Conservation (phyloP, 2,329 filamentous ascomycete genomes). For the Cercospora canescens region DNA sequence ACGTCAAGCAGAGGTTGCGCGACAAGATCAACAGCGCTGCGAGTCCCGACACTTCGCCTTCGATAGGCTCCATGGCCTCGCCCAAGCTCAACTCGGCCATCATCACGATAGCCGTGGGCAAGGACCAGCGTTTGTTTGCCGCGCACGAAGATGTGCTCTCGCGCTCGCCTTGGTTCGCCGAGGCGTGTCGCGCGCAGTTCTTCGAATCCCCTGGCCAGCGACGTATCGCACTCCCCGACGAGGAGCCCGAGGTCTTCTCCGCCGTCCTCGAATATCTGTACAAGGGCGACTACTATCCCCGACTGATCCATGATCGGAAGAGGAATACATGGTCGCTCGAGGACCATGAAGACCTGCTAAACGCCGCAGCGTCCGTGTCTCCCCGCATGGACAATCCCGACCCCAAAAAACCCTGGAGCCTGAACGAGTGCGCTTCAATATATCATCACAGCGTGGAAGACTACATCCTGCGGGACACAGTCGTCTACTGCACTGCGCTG, state of each 20-base stretch:
- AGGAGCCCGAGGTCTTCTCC: conserved; percentile 90
- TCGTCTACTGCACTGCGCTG: conserved; percentile 90
- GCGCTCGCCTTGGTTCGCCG: conserved; percentile 76
- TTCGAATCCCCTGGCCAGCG: conserved; percentile 65
- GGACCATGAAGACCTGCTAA: conserved; percentile 51
- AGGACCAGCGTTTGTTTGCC: conserved; percentile 85
- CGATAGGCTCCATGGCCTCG: conserved; percentile 39
- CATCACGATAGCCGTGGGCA: conserved; percentile 80
- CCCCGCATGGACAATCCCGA: conserved; percentile 47
- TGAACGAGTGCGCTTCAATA: conserved; percentile 69
- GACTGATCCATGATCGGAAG: conserved; percentile 79
- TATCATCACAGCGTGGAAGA: conserved; percentile 73
- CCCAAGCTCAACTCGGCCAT: conserved; percentile 68
- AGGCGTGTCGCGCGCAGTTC: conserved; percentile 64
- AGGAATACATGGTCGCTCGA: conserved; percentile 89
- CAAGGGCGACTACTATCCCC: conserved; percentile 94
- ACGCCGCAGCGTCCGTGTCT: conserved; percentile 48
- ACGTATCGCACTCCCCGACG: conserved; percentile 74
- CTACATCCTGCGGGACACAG: conserved; percentile 84
- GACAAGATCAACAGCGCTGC: conserved; percentile 69
- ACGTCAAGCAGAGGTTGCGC: conserved; percentile 83
- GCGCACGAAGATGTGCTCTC: conserved; percentile 90
- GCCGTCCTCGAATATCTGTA: conserved; percentile 95
- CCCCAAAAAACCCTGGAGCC: conserved; percentile 46
- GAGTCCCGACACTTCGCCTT: conserved; percentile 41